phyloP scores from a whole-genome alignment of 805 yeast genomes.

The Scheffersomyces coipomensis region DNA sequence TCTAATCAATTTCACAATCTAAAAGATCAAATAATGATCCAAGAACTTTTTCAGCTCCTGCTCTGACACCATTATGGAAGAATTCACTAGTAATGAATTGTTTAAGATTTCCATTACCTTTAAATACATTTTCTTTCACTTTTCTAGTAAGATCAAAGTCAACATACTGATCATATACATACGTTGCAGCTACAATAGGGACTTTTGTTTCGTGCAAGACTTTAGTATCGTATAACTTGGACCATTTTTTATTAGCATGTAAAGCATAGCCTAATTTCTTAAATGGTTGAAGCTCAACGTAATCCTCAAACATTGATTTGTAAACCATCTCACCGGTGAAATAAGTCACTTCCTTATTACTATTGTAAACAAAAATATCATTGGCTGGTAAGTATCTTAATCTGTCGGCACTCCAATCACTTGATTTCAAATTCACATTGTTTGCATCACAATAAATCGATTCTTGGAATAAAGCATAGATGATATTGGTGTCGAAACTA shows the following conservation, averaged over 20 bases:
- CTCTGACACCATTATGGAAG: conserved; percentile 52
- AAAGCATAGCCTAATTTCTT: conserved; percentile 38
- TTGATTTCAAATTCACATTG: conserved; percentile 9
- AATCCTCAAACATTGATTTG: conserved; percentile 51
- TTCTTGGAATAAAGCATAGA: conserved; percentile 58
- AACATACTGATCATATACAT: conserved; percentile 51
- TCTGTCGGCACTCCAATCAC: conserved; percentile 52
- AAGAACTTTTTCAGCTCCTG: conserved; percentile 38
- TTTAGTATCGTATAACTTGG: conserved; percentile 31
- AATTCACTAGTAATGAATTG: conserved; percentile 46
- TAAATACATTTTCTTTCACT: conserved; percentile 28
- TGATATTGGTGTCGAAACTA: conserved; percentile 52
- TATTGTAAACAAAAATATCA: conserved; percentile 20
- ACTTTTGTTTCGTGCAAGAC: conserved; percentile 24
- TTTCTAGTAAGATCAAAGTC: conserved; percentile 42
- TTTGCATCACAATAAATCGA: conserved; percentile 53
- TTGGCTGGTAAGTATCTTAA: conserved; percentile 24
- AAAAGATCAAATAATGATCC: conserved; percentile 38
- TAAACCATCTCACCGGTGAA: conserved; percentile 60
- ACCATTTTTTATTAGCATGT: conserved; percentile 35
- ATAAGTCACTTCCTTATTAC: conserved; percentile 24
- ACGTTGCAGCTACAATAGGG: conserved; percentile 52
- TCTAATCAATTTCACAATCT: conserved; percentile 38
- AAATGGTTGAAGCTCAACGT: conserved; percentile 38
- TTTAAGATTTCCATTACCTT: conserved; percentile 33